Conservation (phyloP, 2,329 filamentous ascomycete species). For the Botrytis aclada region DNA sequence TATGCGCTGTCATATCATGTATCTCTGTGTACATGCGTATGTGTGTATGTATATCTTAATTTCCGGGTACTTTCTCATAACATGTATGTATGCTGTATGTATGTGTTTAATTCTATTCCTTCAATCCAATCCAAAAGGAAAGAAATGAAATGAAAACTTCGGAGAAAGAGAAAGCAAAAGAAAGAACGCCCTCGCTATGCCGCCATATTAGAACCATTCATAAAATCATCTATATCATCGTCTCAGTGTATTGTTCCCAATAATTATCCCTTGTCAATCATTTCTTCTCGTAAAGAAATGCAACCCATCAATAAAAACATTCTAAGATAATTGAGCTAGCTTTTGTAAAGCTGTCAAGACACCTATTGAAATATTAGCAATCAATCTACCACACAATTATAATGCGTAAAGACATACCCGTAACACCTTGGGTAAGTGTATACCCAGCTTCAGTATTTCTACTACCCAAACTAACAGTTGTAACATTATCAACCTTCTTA, state of each 20-base stretch:
- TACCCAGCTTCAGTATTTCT: constrained; percentile 84
- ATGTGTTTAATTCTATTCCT: neutral
- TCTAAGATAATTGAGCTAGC: constrained; percentile 40
- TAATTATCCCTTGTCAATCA: neutral
- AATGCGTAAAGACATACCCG: constrained; percentile 57
- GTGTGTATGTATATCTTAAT: neutral
- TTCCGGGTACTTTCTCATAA: neutral
- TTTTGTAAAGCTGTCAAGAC: constrained; percentile 53
- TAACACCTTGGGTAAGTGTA: constrained; percentile 87
- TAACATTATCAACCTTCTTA: constrained; percentile 63
- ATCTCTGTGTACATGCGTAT: neutral
- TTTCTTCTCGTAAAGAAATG: neutral
- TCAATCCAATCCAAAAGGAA: neutral
- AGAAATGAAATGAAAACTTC: neutral
- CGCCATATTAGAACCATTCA: neutral
- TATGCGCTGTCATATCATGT: neutral
- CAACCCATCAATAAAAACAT: neutral
- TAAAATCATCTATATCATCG: constrained; percentile 13
- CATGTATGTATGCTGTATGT: neutral
- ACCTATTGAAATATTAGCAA: constrained; percentile 38
- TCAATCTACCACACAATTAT: neutral
- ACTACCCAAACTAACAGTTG: constrained; percentile 81
- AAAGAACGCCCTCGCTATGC: constrained; percentile 18
- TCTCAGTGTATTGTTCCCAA: neutral
- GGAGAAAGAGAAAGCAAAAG: neutral